Percentiles rank a stretch among this genome's conserved stretches.
Conservation (phyloP, 75 land plant genomes). For the Pseudotsuga menziesii region DNA sequence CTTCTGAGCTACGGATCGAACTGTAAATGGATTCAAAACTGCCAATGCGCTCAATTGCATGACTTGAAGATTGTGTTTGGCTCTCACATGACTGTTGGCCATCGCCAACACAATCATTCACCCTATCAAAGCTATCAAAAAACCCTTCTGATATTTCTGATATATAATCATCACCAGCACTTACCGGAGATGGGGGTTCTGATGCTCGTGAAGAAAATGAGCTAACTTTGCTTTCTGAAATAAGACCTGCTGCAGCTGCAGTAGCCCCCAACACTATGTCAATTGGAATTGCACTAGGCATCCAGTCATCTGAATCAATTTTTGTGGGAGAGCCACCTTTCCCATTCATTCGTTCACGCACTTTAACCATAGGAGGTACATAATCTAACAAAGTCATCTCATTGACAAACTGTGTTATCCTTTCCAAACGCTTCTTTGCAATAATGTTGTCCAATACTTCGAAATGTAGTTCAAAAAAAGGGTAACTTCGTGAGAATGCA, state of each 20-base stretch:
- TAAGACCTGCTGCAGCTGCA: too few species aligned
- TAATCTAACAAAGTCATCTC: conserved; percentile 60
- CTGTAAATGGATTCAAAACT: too few species aligned
- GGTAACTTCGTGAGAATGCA: too few species aligned
- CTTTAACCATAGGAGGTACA: conserved; percentile 36
- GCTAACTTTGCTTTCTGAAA: too few species aligned
- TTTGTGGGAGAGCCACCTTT: conserved; percentile 26
- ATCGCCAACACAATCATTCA: too few species aligned
- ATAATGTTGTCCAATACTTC: conserved; percentile 92
- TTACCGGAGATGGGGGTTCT: conserved; percentile 55
- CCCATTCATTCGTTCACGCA: conserved; percentile 29
- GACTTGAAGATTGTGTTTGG: too few species aligned
- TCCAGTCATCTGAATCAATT: too few species aligned
- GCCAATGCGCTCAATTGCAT: too few species aligned
- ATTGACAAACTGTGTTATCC: conserved; percentile 80
- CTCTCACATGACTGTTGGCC: too few species aligned
- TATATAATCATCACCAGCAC: conserved; percentile 33
- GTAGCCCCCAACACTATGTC: conserved; percentile 59
- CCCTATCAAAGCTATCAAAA: conserved; percentile 40
- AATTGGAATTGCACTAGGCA: conserved; percentile 77
- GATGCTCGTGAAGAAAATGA: conserved; percentile 35
- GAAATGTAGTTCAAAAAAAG: too few species aligned
- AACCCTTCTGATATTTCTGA: conserved; percentile 36
- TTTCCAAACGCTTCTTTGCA: conserved; percentile 91
- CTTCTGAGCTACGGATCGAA: too few species aligned